Percentiles rank a stretch among this genome's conserved stretches.
These are phyloP conservation scores for Kodamaea laetipori DNA, from an alignment of 805 yeast species.

Conservation along the genomic window DNA sequence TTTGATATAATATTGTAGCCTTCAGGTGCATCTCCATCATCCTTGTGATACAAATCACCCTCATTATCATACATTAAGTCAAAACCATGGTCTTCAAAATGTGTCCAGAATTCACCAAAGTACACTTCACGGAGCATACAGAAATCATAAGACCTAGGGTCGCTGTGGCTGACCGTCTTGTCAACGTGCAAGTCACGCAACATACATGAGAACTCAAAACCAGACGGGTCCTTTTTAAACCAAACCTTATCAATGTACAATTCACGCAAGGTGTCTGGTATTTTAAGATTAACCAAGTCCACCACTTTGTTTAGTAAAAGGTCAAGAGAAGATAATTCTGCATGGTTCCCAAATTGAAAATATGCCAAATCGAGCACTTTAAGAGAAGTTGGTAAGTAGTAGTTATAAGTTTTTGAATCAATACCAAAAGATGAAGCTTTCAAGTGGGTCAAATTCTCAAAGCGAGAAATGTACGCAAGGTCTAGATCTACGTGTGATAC, in stretches of 20 bases:
- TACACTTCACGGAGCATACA: not conserved
- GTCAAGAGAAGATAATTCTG: not conserved
- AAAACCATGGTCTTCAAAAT: no score
- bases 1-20: not conserved
- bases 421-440: not conserved
- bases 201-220: not conserved
- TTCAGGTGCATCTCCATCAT: not conserved
- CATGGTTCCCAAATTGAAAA: not conserved
- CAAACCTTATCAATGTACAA: not conserved
- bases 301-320: not conserved
- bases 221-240: not conserved
- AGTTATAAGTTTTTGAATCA: not conserved
- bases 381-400: not conserved
- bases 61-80: no score
- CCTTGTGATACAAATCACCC: not conserved
- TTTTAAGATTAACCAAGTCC: not conserved
- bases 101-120: no score
- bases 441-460: not conserved
- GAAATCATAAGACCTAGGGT: no score
- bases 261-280: not conserved
- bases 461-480: not conserved
- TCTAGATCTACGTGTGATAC: no score
- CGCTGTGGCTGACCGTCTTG: not conserved
- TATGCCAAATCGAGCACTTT: not conserved
- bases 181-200: no score